Conservation (phyloP, 768 basidiomycete species). For the Macrolepiota dolichaula region DNA sequence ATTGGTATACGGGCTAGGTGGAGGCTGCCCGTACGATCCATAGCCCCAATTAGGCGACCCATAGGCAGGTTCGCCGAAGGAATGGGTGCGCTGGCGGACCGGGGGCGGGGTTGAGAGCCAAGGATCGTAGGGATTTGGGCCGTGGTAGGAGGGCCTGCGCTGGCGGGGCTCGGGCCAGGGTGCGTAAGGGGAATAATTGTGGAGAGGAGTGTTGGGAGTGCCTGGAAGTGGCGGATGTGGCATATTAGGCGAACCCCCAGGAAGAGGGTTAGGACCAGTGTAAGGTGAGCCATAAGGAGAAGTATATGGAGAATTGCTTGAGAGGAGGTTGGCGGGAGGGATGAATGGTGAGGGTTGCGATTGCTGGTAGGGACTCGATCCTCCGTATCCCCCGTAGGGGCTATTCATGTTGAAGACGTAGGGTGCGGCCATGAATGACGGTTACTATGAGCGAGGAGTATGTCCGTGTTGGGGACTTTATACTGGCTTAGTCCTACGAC, state of each 20-base stretch:
- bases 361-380: not conserved
- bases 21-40: not conserved
- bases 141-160: constrained; percentile 1
- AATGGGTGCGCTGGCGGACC: not conserved
- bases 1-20: not conserved
- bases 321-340: not conserved
- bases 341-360: constrained; percentile 1
- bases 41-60: not conserved
- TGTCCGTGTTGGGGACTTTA: not conserved
- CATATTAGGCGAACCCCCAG: not conserved
- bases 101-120: not conserved
- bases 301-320: not conserved
- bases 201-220: not conserved
- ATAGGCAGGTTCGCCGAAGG: not conserved
- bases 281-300: constrained; percentile 6
- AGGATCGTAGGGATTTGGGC: not conserved
- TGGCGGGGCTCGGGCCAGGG: not conserved
- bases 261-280: not conserved
- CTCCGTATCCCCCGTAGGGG: not conserved
- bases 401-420: not conserved
- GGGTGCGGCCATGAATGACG: not conserved
- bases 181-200: not conserved
- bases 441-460: not conserved
- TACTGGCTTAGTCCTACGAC: not conserved
- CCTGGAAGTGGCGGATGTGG: not conserved